Conservation (phyloP, 768 basidiomycete genomes). For the Lactarius pseudohatsudake region DNA sequence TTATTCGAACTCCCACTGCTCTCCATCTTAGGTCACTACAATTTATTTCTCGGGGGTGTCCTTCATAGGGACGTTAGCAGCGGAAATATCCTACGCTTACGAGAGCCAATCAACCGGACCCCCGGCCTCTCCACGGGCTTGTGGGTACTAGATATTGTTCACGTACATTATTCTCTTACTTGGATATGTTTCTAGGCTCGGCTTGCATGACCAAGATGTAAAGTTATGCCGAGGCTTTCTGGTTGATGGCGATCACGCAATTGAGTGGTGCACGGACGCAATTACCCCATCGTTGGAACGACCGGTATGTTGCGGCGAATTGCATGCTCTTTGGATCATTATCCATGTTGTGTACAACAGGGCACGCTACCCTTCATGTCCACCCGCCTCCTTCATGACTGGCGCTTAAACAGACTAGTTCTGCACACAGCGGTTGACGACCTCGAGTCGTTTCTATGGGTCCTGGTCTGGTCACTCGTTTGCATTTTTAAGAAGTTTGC, state of each 20-base stretch:
- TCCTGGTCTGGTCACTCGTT: neutral
- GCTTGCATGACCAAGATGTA: neutral
- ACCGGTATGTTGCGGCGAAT: neutral
- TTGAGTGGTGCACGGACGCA: neutral
- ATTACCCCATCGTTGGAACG: neutral
- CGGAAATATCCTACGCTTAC: neutral
- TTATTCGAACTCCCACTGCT: neutral
- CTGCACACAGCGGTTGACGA: conserved; percentile 2
- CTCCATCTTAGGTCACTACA: neutral
- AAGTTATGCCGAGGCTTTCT: neutral
- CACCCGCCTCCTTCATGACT: neutral
- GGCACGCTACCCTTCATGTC: conserved; percentile 7
- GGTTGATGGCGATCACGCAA: neutral
- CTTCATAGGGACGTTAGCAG: neutral
- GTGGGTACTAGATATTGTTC: neutral
- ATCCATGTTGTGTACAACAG: neutral
- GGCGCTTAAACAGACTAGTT: neutral
- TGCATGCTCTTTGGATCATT: too few species aligned
- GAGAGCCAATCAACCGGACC: neutral
- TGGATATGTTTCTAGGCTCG: neutral
- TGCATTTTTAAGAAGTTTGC: neutral
- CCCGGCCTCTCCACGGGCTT: neutral
- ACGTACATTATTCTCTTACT: neutral
- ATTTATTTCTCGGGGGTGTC: neutral
- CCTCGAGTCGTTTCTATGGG: conserved; percentile 2